phyloP scores from a whole-genome alignment of 345 rosid species.

The Populus simonii region DNA sequence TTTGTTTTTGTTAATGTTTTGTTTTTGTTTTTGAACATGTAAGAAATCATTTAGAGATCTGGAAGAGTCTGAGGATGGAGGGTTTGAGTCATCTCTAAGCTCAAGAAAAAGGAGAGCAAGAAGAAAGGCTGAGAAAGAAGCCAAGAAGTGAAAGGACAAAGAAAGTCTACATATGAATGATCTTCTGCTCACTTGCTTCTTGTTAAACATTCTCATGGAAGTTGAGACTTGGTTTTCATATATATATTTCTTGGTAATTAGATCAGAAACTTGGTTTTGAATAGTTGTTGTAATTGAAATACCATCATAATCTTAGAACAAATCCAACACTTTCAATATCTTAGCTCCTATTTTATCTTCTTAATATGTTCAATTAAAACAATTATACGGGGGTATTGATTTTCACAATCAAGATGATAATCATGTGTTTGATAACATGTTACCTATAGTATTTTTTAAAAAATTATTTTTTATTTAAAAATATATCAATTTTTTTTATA shows the following conservation, averaged over 20 bases:
- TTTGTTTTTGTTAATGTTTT: background rate
- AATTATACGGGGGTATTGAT: background rate
- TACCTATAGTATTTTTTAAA: no score
- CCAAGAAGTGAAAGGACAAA: background rate
- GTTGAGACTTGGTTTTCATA: background rate
- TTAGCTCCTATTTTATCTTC: background rate
- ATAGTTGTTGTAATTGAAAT: background rate
- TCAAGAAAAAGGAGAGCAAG: constrained; percentile 54
- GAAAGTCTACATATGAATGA: no score
- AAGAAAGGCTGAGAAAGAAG: constrained; percentile 45
- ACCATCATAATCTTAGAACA: background rate
- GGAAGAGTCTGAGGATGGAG: constrained; percentile 44
- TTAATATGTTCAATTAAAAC: background rate
- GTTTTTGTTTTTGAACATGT: background rate
- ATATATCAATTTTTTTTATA: no score
- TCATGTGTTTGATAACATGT: no score
- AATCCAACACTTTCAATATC: background rate
- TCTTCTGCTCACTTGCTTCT: background rate
- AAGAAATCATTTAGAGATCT: constrained; percentile 60
- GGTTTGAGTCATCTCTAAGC: constrained; percentile 43
- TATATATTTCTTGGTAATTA: background rate
- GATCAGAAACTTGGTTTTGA: background rate
- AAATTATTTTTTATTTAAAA: no score
- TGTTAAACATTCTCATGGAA: background rate
- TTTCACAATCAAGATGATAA: no score